These are phyloP conservation scores for Penicillium sp. DNA, from an alignment of 2,329 filamentous ascomycete genomes.

Conservation along the genomic window DNA sequence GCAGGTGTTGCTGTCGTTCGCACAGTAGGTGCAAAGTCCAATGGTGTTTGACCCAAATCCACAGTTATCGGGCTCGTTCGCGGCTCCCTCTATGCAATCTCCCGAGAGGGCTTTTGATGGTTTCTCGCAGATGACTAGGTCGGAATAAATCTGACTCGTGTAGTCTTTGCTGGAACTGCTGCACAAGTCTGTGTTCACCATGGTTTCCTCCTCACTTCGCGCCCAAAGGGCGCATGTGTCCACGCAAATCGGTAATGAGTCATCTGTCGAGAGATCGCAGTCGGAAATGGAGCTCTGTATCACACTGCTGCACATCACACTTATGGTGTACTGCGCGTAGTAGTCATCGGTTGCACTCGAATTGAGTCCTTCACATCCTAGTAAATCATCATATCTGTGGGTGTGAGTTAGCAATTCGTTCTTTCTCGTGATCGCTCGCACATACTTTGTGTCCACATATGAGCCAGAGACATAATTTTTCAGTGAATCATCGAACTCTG, in stretches of 20 bases:
- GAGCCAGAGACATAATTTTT: slow-evolving; percentile 69
- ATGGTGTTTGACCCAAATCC: slow-evolving; percentile 72
- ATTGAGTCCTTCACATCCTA: slow-evolving; percentile 79
- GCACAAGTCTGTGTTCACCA: slow-evolving; percentile 73
- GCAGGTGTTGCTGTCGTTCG: slow-evolving; percentile 92
- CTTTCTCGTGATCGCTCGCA: not conserved
- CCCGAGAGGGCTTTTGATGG: slow-evolving; percentile 76
- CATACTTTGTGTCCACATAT: slow-evolving; percentile 79
- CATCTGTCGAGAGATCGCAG: slow-evolving; percentile 66
- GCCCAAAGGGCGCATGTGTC: slow-evolving; percentile 72
- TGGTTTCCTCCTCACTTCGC: slow-evolving; percentile 82
- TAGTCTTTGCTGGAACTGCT: slow-evolving; percentile 65
- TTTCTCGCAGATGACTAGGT: slow-evolving; percentile 86
- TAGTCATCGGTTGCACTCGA: slow-evolving; percentile 75
- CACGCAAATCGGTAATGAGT: slow-evolving; percentile 78
- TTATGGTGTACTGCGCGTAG: slow-evolving; percentile 92
- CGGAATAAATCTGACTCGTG: slow-evolving; percentile 77
- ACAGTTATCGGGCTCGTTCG: slow-evolving; percentile 85
- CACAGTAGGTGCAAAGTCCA: slow-evolving; percentile 86
- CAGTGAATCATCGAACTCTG: slow-evolving; percentile 75
- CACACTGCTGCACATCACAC: slow-evolving; percentile 89
- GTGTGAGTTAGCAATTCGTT: slow-evolving; percentile 6
- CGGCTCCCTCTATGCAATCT: slow-evolving; percentile 71
- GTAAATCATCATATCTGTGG: slow-evolving; percentile 72
- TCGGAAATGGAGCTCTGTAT: slow-evolving; percentile 79